Percentiles rank a stretch among this genome's conserved stretches.
These are phyloP conservation scores for Tuber microsphaerosporum DNA, from an alignment of 495 filamentous ascomycete genomes.

Conservation along the genomic window DNA sequence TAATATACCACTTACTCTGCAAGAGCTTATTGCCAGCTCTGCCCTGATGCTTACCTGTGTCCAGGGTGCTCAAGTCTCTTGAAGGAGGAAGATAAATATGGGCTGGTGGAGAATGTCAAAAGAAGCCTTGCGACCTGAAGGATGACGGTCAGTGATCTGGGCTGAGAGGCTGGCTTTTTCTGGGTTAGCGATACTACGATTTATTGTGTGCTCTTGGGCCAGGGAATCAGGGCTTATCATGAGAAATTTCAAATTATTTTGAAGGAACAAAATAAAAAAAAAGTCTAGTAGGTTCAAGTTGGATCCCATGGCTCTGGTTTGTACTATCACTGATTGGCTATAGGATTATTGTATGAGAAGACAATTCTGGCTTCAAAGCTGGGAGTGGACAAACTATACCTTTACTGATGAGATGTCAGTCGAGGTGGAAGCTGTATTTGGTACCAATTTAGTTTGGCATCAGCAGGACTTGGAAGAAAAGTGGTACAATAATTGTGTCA, in stretches of 20 bases:
- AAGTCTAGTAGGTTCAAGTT: not conserved
- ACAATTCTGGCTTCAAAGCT: no score
- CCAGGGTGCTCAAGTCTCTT: not conserved
- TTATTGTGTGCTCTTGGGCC: not conserved
- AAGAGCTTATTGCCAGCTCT: not conserved
- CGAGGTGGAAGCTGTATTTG: not conserved
- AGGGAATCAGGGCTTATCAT: not conserved
- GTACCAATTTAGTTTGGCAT: not conserved
- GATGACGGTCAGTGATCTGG: not conserved
- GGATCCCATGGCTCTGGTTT: no score
- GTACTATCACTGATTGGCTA: no score
- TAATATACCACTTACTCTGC: not conserved
- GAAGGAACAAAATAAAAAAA: not conserved
- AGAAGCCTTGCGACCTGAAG: not conserved
- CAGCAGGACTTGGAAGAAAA: no score
- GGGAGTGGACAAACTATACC: not conserved
- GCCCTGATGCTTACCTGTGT: not conserved
- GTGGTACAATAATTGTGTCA: no score
- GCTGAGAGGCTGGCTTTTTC: not conserved
- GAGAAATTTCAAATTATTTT: constrained; percentile 9
- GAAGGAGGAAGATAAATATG: not conserved
- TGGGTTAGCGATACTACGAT: not conserved
- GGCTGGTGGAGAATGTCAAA: not conserved
- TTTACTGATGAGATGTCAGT: not conserved
- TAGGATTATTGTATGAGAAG: no score